phyloP scores from a whole-genome alignment of 2,329 filamentous ascomycete species.

The Fusarium humuli region DNA sequence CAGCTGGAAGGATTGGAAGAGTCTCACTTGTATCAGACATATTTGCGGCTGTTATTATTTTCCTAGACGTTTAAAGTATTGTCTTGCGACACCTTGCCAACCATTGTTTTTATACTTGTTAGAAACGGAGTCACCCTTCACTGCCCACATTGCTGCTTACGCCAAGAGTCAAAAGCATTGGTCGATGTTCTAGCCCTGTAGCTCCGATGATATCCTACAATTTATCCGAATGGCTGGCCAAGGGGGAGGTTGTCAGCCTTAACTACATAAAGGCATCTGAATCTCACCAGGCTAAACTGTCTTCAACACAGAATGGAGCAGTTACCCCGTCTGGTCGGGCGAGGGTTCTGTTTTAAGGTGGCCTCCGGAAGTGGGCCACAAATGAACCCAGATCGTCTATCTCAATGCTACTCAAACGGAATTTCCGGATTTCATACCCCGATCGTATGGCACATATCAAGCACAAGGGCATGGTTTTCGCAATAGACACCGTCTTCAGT shows the following conservation, averaged over 20 bases:
- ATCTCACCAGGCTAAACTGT: slow-evolving; percentile 4
- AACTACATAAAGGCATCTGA: slow-evolving; percentile 5
- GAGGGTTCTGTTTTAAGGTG: neutral
- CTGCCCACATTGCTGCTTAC: neutral
- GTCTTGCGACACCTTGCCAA: neutral
- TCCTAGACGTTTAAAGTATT: neutral
- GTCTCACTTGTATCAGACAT: slow-evolving; percentile 23
- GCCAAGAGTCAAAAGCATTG: neutral
- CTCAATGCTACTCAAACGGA: neutral
- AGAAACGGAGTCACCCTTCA: neutral
- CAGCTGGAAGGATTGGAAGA: slow-evolving; percentile 41
- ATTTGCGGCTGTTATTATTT: neutral
- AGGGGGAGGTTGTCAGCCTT: slow-evolving; percentile 2
- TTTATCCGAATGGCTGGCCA: slow-evolving; percentile 1
- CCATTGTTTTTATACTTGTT: neutral
- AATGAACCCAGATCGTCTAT: neutral
- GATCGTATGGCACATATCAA: too few species aligned
- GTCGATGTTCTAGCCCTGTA: neutral
- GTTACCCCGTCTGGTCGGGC: neutral
- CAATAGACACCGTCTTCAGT: neutral
- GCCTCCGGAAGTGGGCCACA: neutral
- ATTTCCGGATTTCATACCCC: neutral
- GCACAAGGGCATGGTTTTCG: too few species aligned
- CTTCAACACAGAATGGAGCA: neutral
- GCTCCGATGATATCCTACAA: neutral